These are phyloP conservation scores for Hordeum pubiflorum DNA, from an alignment of 202 grass and related monocot genomes.

Conservation along the genomic window DNA sequence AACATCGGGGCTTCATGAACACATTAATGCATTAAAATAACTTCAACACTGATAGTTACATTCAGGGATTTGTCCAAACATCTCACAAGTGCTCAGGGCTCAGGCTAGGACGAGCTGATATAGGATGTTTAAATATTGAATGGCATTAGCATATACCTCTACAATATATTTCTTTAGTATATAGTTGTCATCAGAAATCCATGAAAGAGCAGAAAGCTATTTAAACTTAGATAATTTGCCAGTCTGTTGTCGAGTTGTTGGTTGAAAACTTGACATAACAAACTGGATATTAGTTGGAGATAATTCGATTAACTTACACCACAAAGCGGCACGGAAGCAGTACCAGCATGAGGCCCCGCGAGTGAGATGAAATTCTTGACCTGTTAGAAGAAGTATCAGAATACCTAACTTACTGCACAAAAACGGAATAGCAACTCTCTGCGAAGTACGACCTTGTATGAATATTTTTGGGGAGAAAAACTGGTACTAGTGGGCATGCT, in stretches of 20 bases:
- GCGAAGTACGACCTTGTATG: background rate
- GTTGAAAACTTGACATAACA: slow-evolving; percentile 10
- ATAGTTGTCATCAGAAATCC: background rate
- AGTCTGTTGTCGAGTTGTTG: background rate
- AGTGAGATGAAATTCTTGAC: slow-evolving; percentile 93
- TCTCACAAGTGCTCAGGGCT: background rate
- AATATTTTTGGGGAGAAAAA: too few relatives aligned
- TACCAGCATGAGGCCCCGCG: slow-evolving; percentile 88
- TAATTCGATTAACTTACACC: slow-evolving; percentile 62
- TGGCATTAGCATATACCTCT: background rate
- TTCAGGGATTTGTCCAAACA: background rate
- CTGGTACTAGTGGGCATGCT: background rate
- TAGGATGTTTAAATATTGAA: slow-evolving; percentile 8
- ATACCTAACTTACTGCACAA: background rate
- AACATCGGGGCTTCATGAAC: background rate
- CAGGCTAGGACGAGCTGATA: background rate
- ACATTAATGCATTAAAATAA: background rate
- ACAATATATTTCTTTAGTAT: slow-evolving; percentile 8
- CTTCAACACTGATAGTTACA: background rate
- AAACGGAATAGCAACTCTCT: background rate
- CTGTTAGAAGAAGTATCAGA: slow-evolving; percentile 32
- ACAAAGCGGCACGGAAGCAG: slow-evolving; percentile 83
- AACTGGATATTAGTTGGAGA: slow-evolving; percentile 6
- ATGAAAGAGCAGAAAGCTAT: slow-evolving; percentile 1
- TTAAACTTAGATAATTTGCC: background rate